Percentiles rank a stretch among this genome's conserved stretches.
phyloP scores from a whole-genome alignment of 768 basidiomycete genomes.

The Pulveroboletus sp. region DNA sequence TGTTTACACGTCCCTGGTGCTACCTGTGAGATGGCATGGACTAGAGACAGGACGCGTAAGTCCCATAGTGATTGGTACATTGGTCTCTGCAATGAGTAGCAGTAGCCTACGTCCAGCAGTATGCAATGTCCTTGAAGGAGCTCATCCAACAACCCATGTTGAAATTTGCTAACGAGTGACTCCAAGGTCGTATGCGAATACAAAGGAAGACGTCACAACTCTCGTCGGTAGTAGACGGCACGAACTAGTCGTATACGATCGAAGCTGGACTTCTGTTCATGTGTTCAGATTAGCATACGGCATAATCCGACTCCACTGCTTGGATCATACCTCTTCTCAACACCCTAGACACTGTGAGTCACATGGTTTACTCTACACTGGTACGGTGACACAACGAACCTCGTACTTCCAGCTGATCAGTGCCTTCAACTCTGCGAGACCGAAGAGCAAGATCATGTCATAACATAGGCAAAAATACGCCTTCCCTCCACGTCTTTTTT shows the following conservation, averaged over 20 bases:
- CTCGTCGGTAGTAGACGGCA: too few relatives aligned
- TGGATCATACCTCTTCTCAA: conserved; percentile 11
- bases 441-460: conserved; percentile 20
- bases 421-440: conserved; percentile 42
- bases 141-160: too few relatives aligned
- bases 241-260: conserved; percentile 15
- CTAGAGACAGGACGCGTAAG: too few relatives aligned
- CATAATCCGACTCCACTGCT: neutral
- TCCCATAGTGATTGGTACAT: too few relatives aligned
- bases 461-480: conserved; percentile 25
- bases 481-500: neutral
- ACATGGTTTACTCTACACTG: neutral
- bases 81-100: too few relatives aligned
- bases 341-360: conserved; percentile 11
- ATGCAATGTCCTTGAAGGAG: too few relatives aligned
- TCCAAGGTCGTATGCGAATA: neutral
- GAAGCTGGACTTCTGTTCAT: conserved; percentile 17
- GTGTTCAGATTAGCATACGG: neutral
- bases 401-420: conserved; percentile 40
- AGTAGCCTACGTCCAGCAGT: too few relatives aligned
- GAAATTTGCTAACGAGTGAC: neutral
- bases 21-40: too few relatives aligned
- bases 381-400: neutral
- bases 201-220: neutral
- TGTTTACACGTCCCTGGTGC: too few relatives aligned